Conservation (phyloP, 495 filamentous ascomycete genomes). For the Durotheca rogersii region DNA sequence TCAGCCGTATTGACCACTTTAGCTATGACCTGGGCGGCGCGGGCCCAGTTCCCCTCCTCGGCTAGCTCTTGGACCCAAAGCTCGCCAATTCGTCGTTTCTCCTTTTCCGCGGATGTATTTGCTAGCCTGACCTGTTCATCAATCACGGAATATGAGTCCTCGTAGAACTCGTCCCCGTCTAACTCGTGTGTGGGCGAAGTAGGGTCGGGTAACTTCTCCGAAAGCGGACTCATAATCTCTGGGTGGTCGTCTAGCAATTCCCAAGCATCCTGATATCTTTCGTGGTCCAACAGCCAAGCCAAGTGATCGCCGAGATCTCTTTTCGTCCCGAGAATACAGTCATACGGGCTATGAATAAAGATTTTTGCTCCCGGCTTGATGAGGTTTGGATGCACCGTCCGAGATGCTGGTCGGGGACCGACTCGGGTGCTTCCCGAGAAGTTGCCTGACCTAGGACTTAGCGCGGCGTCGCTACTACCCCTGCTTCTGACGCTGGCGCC, state of each 20-base stretch:
- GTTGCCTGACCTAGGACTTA: constrained; percentile 32
- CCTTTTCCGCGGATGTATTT: constrained; percentile 71
- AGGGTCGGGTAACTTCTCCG: constrained; percentile 32
- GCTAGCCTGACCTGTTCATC: constrained; percentile 47
- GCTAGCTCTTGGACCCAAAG: constrained; percentile 87
- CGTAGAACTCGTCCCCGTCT: constrained; percentile 72
- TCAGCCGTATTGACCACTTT: constrained; percentile 76
- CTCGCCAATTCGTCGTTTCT: constrained; percentile 90
- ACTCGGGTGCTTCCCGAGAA: constrained; percentile 33
- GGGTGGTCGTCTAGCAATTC: constrained; percentile 82
- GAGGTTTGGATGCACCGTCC: constrained; percentile 47
- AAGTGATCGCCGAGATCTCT: constrained; percentile 82
- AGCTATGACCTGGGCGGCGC: constrained; percentile 74
- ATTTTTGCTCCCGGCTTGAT: constrained; percentile 78
- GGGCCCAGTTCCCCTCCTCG: constrained; percentile 67
- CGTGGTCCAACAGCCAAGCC: constrained; percentile 75
- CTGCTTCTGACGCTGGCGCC: constrained; percentile 78
- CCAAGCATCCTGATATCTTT: constrained; percentile 83
- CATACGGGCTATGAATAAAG: constrained; percentile 94
- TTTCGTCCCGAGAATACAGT: constrained; percentile 84
- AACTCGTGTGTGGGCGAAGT: constrained; percentile 53
- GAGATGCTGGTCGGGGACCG: constrained; percentile 7
- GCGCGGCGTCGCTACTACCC: constrained; percentile 56
- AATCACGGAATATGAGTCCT: constrained; percentile 67
- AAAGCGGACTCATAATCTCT: constrained; percentile 57